Evolutionary conservation across 2,329 filamentous ascomycete genomes (phyloP), one percentile per base, ranked within the genome.

Genomic region (Bipolaris cookei): DNA sequence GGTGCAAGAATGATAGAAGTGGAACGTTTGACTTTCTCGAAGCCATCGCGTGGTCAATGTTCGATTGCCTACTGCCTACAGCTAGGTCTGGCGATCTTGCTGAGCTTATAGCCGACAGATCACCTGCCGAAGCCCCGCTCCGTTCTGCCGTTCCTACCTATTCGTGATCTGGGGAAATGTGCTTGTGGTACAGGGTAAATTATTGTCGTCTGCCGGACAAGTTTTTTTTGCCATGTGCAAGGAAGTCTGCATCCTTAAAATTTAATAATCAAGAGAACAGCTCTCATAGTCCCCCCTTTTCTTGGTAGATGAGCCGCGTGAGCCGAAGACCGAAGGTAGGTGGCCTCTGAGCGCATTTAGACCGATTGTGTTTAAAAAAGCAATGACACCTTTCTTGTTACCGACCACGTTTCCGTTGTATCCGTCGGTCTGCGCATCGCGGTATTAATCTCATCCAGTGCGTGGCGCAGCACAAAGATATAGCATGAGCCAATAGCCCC

Each of bases 391-490:
- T 42, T 42, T 25, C 20, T 42, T n/a, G 13, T 25, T 23, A 21
- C 20, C 39, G 7, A 45, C n/a, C 1, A 16, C 16, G 25, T 13
- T 10, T 44, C 5, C 10, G 42, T 18, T 14, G 25, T 30, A 30
- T 30, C 28, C 7, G 25, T 32, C 5, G 25, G 14, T 4, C 23
- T 5, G 13, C 13, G 25, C 14, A 16, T 50, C 11, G 32, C 44
- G 2, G 3, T 16, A 16, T 23, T 20, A 20, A 47, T 21, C 14
- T 23, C 45, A 48, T 14, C 20, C 5, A 16, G 37, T 14, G 43
- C 13, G 54, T 57, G 54, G 54, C 55, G 55, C 55, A 58, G 51
- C 46, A 38, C 38, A 25, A 32, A 6, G 13, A 13, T 20, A 35
- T 30, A 46, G 25, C 43, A 44, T 38, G 14, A n/a, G 37, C 28